Evolutionary conservation across 1,284 basidiomycete species (phyloP).

Genomic region (Taiwanofungus camphoratus): DNA sequence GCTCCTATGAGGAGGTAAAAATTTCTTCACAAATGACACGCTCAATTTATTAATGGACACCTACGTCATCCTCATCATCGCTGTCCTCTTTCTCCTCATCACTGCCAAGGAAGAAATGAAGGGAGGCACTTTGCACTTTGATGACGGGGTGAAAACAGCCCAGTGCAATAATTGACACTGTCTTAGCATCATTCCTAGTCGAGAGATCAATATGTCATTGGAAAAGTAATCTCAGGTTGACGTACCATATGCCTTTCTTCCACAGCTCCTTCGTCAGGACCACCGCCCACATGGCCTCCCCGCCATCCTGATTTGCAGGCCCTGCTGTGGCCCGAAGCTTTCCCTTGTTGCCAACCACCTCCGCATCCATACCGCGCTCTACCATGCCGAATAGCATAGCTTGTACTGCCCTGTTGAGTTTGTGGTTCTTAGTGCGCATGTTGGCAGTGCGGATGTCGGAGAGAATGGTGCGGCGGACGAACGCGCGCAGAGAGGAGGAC

Average conservation of each 20-base stretch:
- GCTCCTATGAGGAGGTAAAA: slow-evolving; percentile 46
- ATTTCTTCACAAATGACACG: too few relatives aligned
- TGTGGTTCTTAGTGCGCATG: slow-evolving; percentile 85
- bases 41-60: slow-evolving; percentile 11
- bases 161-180: slow-evolving; percentile 88
- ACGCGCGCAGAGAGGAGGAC: slow-evolving; percentile 76
- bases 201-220: neutral
- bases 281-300: slow-evolving; percentile 98
- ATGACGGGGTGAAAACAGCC: slow-evolving; percentile 92
- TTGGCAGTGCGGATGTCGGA: slow-evolving; percentile 94
- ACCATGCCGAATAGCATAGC: slow-evolving; percentile 96
- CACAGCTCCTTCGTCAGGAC: slow-evolving; percentile 93
- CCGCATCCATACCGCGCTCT: slow-evolving; percentile 81
- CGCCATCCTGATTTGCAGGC: slow-evolving; percentile 45
- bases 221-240: slow-evolving; percentile 8
- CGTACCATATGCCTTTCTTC: slow-evolving; percentile 89
- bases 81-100: slow-evolving; percentile 66
- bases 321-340: slow-evolving; percentile 47
- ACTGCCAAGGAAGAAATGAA: slow-evolving; percentile 96
- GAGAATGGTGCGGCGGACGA: slow-evolving; percentile 94
- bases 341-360: slow-evolving; percentile 78
- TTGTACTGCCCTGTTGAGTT: slow-evolving; percentile 94
- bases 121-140: slow-evolving; percentile 92
- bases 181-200: slow-evolving; percentile 82
- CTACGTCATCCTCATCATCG: slow-evolving; percentile 66